Evolutionary conservation across 2,329 filamentous ascomycete genomes (phyloP).

Genomic region (Fusarium anguioides): DNA sequence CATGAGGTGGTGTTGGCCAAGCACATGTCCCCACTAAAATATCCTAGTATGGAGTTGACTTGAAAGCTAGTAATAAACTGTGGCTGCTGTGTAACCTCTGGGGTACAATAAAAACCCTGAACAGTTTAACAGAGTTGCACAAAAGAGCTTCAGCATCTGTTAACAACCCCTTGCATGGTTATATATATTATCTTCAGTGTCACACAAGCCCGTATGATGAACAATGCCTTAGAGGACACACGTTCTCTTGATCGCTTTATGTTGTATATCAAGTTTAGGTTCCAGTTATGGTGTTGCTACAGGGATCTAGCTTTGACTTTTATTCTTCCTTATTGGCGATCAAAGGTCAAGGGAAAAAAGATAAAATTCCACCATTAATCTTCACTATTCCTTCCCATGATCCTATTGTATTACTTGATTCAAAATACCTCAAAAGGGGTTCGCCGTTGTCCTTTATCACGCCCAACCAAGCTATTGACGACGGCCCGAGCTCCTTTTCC

Average conservation of each 20-base stretch:
- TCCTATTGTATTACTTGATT: not conserved
- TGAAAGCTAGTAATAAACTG: constrained; percentile 12
- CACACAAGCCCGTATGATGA: not conserved
- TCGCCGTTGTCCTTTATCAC: constrained; percentile 2
- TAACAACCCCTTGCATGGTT: too few species aligned
- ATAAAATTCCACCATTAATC: not conserved
- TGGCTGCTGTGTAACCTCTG: not conserved
- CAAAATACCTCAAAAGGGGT: constrained; percentile 9
- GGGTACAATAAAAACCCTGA: not conserved
- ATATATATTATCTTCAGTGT: not conserved
- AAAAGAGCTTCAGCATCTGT: too few species aligned
- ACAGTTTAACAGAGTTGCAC: not conserved
- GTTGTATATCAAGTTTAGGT: not conserved
- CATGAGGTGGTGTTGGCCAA: constrained; percentile 4
- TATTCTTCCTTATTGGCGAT: not conserved
- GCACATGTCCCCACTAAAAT: constrained; percentile 23
- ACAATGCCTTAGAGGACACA: not conserved
- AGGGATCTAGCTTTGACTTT: not conserved
- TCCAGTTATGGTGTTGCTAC: not conserved
- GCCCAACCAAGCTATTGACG: constrained; percentile 11
- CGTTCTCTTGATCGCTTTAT: too few species aligned
- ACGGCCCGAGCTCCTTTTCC: constrained; percentile 32
- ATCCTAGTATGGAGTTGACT: constrained; percentile 4
- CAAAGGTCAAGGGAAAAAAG: not conserved
- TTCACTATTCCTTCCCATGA: not conserved